Conservation (phyloP, 1,139 yeast species). For the Geotrichum carabidarum region DNA sequence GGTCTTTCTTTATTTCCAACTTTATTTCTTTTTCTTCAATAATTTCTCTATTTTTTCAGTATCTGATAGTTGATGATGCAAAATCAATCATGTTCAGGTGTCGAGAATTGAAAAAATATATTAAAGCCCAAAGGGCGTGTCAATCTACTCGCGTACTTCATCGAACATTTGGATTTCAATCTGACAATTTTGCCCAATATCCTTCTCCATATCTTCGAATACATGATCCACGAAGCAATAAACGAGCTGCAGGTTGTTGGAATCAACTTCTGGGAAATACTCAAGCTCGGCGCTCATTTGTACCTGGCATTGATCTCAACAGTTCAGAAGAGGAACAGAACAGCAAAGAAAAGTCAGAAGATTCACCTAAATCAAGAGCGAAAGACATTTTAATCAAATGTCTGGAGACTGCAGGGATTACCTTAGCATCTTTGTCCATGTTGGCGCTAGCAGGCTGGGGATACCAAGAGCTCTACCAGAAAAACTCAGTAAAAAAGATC, state of each 20-base stretch:
- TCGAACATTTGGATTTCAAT: too few species aligned
- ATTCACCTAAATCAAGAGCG: conserved; percentile 8
- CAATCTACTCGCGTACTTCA: too few species aligned
- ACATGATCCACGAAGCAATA: background rate
- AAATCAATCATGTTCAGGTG: too few species aligned
- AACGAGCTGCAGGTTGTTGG: background rate
- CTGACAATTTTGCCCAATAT: too few species aligned
- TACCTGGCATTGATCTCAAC: conserved; percentile 8
- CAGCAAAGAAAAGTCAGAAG: background rate
- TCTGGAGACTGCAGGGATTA: conserved; percentile 67
- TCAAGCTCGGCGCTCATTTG: background rate
- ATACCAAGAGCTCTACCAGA: conserved; percentile 60
- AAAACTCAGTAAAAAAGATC: conserved; percentile 61
- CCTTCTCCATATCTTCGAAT: too few species aligned
- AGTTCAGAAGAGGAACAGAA: conserved; percentile 5
- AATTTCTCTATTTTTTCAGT: too few species aligned
- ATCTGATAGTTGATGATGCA: too few species aligned
- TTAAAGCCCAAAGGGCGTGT: too few species aligned
- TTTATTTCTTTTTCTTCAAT: too few species aligned
- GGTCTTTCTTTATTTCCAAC: too few species aligned
- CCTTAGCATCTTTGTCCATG: conserved; percentile 66
- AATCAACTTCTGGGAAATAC: background rate
- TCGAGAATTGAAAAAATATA: too few species aligned
- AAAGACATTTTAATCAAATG: conserved; percentile 46
- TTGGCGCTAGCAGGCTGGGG: conserved; percentile 66